These are phyloP conservation scores for Leptodermis oblonga DNA, from an alignment of 257 asterid genomes.

Conservation along the genomic window DNA sequence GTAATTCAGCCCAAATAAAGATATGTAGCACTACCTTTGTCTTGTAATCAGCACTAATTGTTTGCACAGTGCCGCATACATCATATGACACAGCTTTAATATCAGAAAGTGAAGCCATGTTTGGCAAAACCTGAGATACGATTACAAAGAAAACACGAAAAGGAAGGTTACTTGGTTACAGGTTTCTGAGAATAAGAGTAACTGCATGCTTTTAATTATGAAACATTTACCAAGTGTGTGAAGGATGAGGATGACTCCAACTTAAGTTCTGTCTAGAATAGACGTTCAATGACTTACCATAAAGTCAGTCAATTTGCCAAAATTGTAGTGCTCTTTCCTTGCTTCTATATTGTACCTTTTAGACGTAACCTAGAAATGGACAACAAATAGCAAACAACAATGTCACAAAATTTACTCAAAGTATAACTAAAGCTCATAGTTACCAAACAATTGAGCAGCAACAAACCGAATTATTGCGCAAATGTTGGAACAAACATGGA, in stretches of 20 bases:
- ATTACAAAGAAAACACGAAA: constrained; percentile 23
- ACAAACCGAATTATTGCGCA: not conserved
- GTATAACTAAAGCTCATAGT: not conserved
- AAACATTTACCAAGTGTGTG: not conserved
- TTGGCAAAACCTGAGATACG: constrained; percentile 73
- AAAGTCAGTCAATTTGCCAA: constrained; percentile 66
- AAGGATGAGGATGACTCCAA: not conserved
- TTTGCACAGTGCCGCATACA: constrained; percentile 71
- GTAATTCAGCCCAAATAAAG: not conserved
- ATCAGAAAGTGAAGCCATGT: constrained; percentile 82
- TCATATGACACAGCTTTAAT: constrained; percentile 84
- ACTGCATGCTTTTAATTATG: not conserved
- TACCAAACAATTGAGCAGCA: constrained; percentile 1
- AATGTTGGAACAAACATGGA: constrained; percentile 15
- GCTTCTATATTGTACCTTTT: constrained; percentile 79
- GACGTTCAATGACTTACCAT: constrained; percentile 46
- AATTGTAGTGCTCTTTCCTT: constrained; percentile 77
- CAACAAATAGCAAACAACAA: constrained; percentile 18
- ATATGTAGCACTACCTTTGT: constrained; percentile 53
- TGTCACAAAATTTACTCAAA: not conserved
- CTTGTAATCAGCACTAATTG: constrained; percentile 63
- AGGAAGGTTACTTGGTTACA: constrained; percentile 1
- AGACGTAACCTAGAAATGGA: constrained; percentile 70
- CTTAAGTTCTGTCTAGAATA: not conserved
- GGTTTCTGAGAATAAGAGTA: not conserved